Base-by-base conservation (phyloP, 257 asterid genomes). In the Leonotis leonurus region DNA sequence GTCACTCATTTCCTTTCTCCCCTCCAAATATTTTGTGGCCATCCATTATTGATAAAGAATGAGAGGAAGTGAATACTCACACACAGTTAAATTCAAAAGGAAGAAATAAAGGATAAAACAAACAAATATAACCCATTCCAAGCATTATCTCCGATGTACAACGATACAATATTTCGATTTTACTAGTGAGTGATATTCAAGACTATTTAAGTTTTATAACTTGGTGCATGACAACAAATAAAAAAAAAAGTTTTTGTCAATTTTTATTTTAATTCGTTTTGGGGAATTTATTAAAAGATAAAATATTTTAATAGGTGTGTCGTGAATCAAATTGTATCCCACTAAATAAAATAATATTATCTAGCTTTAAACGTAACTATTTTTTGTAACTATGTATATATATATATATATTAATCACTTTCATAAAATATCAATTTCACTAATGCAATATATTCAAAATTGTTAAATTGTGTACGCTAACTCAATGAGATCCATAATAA, bases 31-130 rank as follows among this genome's bases (percentile, higher is more conserved):
- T 18, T 58, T 59, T 17, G 45, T 54, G 70, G 46, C 75, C 69
- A 43, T 44, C 18, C 60, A 51, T 58, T 74, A 21, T 10, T 50
- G 78, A 74, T 74, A 74, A 62, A 73, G 55, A 33, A 46, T 39
- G 57, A 56, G 71, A 64, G 62, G 73, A 45, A 21, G 43, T 55
- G 49, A 48, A 67, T 26, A 53, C 25, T 24, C 43, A 71, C 65
- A 60, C 41, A 17, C 40, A 72, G 9, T 29, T 24, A 35, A 33
- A 9, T 6, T 65, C 35, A 39, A 20, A 11, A 41, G 5, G 6
- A 50, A 60, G 10, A 51, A 61, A 55, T 56, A 18, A 4, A 2
- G 0, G n/a, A 22, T 4, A 17, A 44, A 67, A 67, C 43, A 54
- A 62, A 73, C 61, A 63, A 68, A 41, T 11, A 20, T 6, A 16